Evolutionary conservation across 192 early-diverging fungal genomes (phyloP).

Genomic region (Pecoramyces ruminantium): DNA sequence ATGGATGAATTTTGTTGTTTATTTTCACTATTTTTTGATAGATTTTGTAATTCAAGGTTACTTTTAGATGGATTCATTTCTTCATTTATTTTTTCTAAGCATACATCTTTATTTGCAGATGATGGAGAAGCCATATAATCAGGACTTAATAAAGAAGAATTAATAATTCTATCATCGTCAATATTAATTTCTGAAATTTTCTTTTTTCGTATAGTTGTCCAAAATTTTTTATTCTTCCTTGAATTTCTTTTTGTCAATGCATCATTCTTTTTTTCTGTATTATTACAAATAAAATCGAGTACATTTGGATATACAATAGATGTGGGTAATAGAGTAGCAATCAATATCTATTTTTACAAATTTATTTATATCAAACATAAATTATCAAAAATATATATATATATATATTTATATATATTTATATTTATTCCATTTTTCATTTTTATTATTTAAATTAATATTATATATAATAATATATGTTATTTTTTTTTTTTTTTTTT

Average conservation of each 20-base stretch:
- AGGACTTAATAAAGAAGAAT: background rate
- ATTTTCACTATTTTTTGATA: too few species aligned
- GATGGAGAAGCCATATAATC: background rate
- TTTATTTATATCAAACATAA: too few species aligned
- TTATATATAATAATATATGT: too few species aligned
- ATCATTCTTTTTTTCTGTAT: background rate
- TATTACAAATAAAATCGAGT: background rate
- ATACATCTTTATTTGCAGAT: background rate
- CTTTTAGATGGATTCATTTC: too few species aligned
- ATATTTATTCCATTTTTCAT: too few species aligned
- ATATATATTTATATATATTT: too few species aligned
- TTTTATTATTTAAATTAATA: too few species aligned
- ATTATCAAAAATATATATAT: too few species aligned
- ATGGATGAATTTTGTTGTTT: too few species aligned
- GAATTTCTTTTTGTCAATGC: background rate
- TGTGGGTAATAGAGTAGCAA: background rate
- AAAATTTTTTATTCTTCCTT: background rate
- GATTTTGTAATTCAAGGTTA: too few species aligned
- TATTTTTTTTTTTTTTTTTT: too few species aligned
- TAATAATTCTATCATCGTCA: background rate
- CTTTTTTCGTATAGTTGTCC: background rate
- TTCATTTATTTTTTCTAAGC: too few species aligned
- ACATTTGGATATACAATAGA: background rate
- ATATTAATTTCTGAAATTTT: background rate
- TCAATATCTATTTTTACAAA: background rate